Conservation (phyloP, 2,329 filamentous ascomycete genomes). For the Phoma sp. region DNA sequence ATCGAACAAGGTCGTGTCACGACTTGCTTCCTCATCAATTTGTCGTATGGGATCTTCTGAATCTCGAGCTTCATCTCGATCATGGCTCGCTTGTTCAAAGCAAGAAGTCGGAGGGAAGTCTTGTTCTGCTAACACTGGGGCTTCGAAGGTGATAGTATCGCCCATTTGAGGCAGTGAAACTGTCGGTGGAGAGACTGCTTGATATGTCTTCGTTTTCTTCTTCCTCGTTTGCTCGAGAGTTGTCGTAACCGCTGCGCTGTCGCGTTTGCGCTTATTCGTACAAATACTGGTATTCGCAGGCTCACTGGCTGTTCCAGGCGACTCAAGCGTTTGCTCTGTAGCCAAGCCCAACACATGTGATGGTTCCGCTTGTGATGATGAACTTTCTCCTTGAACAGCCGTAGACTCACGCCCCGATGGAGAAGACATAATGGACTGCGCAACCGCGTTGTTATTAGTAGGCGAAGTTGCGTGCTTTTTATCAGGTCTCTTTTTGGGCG, state of each 20-base stretch:
- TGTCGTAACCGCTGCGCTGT: slow-evolving; percentile 6
- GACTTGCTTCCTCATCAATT: neutral
- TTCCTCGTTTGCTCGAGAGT: slow-evolving; percentile 15
- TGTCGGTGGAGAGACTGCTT: neutral
- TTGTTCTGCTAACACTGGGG: neutral
- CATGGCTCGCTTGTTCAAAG: neutral
- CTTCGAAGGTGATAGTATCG: neutral
- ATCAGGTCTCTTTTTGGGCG: neutral
- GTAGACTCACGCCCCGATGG: neutral
- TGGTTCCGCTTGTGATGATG: neutral
- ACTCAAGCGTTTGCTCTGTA: neutral
- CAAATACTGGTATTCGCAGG: neutral
- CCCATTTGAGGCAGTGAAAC: neutral
- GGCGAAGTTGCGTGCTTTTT: neutral
- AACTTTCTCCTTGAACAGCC: neutral
- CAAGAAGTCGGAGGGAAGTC: neutral
- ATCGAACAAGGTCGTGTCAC: neutral
- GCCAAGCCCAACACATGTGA: neutral
- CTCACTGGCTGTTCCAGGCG: neutral
- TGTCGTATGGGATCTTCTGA: neutral
- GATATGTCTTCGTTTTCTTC: neutral
- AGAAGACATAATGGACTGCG: neutral
- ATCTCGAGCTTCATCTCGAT: neutral
- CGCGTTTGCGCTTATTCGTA: slow-evolving; percentile 12
- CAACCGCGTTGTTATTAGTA: neutral